These are phyloP conservation scores for Ceratocystis albifundus DNA, from an alignment of 2,329 filamentous ascomycete genomes.

Conservation along the genomic window DNA sequence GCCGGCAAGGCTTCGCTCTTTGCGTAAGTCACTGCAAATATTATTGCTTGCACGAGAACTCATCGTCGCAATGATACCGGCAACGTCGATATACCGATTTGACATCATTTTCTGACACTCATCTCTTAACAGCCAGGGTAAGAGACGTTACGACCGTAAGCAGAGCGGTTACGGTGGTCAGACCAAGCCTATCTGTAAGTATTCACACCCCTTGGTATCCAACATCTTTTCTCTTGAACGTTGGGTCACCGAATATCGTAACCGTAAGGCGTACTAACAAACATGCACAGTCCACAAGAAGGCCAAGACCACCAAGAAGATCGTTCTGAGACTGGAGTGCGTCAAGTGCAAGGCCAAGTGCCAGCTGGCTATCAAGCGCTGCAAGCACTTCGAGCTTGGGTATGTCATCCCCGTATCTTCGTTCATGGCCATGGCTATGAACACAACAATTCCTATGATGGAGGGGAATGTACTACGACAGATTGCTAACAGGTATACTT, in stretches of 20 bases:
- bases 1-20: slow-evolving; percentile 91
- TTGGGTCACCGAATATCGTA: not conserved
- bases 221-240: not conserved
- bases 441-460: not conserved
- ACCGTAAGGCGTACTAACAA: slow-evolving; percentile 7
- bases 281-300: slow-evolving; percentile 77
- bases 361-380: slow-evolving; percentile 96
- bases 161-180: slow-evolving; percentile 99
- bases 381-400: slow-evolving; percentile 99
- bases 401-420: slow-evolving; percentile 41
- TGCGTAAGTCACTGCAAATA: slow-evolving; percentile 37
- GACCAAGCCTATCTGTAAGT: slow-evolving; percentile 80
- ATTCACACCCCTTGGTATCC: not conserved
- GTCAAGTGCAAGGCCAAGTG: slow-evolving; percentile 96
- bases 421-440: not conserved
- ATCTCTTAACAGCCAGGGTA: slow-evolving; percentile 55
- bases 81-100: not conserved
- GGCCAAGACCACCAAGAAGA: slow-evolving; percentile 99
- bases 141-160: slow-evolving; percentile 99
- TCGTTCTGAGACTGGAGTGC: slow-evolving; percentile 97
- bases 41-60: not conserved
- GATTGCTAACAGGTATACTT: slow-evolving; percentile 33
- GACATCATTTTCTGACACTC: slow-evolving; percentile 7
- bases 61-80: not conserved
- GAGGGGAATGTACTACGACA: not conserved